Base-by-base conservation (phyloP, 1,139 yeast species). In the Saccharomyces pastorianus region DNA sequence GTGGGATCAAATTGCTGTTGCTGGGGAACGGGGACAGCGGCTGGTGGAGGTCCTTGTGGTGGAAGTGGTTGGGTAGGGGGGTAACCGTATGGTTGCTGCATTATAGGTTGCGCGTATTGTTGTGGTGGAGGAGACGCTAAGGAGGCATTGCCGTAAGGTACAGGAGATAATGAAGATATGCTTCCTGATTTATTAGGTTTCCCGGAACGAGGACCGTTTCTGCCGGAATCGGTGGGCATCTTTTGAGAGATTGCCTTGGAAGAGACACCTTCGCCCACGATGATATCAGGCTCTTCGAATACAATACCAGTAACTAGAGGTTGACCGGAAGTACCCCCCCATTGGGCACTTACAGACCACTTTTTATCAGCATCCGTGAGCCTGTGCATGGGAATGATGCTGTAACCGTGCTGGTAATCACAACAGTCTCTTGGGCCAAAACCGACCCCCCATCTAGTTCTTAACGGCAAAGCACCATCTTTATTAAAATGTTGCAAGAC, bases 341-440 rank as follows among this genome's bases (percentile, higher is more conserved):
- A 90, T 72, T 89, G 93, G 6, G 98, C 97, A 59, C 79, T 77
- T 28, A 84, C 87, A 28, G 89, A 83, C 99, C 99, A 93, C 57
- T 84, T 77, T 65, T 78, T 83, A 70, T 93, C 99, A 23, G 97
- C 96, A 55, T 93, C 99, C 0, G 99, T 93, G 62, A 93, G 78
- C 64, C 96, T 81, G 59, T 80, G 81, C 52, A 93, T 75, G 28
- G 98, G 97, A 58, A 93, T 88, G 27, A 90, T 81, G 55, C 96
- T 86, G 48, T 85, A 78, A 59, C 99, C 99, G 56, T 85, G 85
- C 67, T 86, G 93, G 70, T 93, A 93, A 71, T 93, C 95, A 71
- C 96, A 89, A 74, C 98, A 91, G 69, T 93, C 98, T 76, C 99
- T 83, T 52, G 99, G 99, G 3, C 99, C 99, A 68, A 88, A 93